phyloP scores from a whole-genome alignment of 2,329 filamentous ascomycete species.

The Hortaea werneckii region DNA sequence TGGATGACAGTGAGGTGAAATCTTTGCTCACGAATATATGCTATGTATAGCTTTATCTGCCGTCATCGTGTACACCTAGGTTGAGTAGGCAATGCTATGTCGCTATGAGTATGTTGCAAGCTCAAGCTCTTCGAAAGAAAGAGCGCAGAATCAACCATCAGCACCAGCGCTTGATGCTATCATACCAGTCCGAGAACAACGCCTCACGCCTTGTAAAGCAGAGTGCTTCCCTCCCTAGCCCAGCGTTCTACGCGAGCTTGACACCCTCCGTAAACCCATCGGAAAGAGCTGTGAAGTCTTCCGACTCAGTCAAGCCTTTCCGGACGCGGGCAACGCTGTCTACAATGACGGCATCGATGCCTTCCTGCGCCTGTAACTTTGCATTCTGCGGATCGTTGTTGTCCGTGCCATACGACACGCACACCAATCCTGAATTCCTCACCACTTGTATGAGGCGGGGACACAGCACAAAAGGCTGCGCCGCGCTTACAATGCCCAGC shows the following conservation, averaged over 20 bases:
- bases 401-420: constrained; percentile 81
- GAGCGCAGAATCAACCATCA: too few species aligned
- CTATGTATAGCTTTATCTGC: too few species aligned
- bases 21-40: too few species aligned
- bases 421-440: constrained; percentile 87
- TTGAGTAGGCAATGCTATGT: too few species aligned
- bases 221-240: too few species aligned
- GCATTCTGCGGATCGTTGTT: constrained; percentile 86
- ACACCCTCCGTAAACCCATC: not conserved
- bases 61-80: too few species aligned
- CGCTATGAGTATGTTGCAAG: too few species aligned
- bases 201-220: too few species aligned
- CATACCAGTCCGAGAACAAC: too few species aligned
- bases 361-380: constrained; percentile 83
- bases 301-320: constrained; percentile 62
- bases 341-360: constrained; percentile 96
- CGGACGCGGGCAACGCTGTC: constrained; percentile 89
- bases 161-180: too few species aligned
- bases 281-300: not conserved
- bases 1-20: too few species aligned
- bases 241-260: not conserved
- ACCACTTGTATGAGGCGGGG: constrained; percentile 84
- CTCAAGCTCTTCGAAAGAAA: too few species aligned
- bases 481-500: constrained; percentile 80
- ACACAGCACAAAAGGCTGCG: constrained; percentile 78